phyloP scores from a whole-genome alignment of 495 filamentous ascomycete species.

The Pseudotulostoma volvatum region DNA sequence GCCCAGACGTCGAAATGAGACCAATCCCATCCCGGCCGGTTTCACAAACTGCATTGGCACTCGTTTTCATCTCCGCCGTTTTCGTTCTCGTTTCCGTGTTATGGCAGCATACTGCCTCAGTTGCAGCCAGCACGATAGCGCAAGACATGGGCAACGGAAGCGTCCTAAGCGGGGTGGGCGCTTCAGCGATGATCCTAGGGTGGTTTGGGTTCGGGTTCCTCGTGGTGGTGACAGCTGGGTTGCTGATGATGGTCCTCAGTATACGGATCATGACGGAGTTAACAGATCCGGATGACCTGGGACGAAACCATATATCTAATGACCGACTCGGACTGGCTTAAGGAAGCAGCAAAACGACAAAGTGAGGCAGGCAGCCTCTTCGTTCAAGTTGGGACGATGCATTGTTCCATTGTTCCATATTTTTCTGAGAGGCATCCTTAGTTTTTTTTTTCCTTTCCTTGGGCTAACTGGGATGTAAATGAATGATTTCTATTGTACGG shows the following conservation, averaged over 20 bases:
- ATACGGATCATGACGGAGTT: conserved; percentile 49
- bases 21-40: conserved; percentile 55
- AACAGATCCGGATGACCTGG: conserved; percentile 33
- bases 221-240: conserved; percentile 83
- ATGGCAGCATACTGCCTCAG: conserved; percentile 81
- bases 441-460: no score
- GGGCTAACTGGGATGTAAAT: no score
- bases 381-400: no score
- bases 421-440: no score
- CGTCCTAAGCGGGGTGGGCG: conserved; percentile 74
- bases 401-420: no score
- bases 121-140: conserved; percentile 80
- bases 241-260: conserved; percentile 91
- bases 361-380: no score
- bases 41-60: conserved; percentile 46
- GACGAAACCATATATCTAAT: no score
- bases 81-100: conserved; percentile 56
- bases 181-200: conserved; percentile 84
- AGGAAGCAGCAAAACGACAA: no score
- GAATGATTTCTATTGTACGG: no score
- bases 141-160: conserved; percentile 93
- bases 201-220: conserved; percentile 92
- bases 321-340: no score
- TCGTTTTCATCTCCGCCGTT: conserved; percentile 50
- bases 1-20: conserved; percentile 43